Evolutionary conservation across 257 asterid species (phyloP).

Genomic region (Solanum chaucha): DNA sequence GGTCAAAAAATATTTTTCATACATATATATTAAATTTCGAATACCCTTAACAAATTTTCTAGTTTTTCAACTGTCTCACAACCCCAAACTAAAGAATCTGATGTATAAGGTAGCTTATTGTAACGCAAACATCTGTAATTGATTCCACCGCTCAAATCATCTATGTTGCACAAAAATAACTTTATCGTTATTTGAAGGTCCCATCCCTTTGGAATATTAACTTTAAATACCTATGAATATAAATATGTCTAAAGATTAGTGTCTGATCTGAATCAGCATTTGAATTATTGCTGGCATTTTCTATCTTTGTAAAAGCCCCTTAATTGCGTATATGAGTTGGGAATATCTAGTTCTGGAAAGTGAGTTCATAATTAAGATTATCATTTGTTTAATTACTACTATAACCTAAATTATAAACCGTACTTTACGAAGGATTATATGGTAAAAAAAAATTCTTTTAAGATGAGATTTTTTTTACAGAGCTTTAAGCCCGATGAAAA

Average conservation of each 20-base stretch:
- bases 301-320: neutral
- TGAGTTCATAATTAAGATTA: neutral
- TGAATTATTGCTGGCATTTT: neutral
- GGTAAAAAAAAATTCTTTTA: neutral
- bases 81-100: neutral
- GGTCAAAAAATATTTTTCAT: neutral
- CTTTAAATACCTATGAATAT: neutral
- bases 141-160: neutral
- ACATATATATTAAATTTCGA: neutral
- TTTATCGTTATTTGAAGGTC: neutral
- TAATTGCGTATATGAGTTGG: neutral
- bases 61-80: neutral
- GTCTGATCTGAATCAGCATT: neutral
- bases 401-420: too few species aligned
- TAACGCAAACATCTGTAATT: neutral
- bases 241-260: neutral
- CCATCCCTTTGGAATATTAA: neutral
- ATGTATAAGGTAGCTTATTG: neutral
- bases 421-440: neutral
- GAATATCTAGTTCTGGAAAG: neutral
- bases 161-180: neutral
- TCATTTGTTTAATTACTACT: neutral
- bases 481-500: neutral
- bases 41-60: too few species aligned
- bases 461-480: neutral